Conservation (phyloP, 345 rosid genomes). For the Draba incana region DNA sequence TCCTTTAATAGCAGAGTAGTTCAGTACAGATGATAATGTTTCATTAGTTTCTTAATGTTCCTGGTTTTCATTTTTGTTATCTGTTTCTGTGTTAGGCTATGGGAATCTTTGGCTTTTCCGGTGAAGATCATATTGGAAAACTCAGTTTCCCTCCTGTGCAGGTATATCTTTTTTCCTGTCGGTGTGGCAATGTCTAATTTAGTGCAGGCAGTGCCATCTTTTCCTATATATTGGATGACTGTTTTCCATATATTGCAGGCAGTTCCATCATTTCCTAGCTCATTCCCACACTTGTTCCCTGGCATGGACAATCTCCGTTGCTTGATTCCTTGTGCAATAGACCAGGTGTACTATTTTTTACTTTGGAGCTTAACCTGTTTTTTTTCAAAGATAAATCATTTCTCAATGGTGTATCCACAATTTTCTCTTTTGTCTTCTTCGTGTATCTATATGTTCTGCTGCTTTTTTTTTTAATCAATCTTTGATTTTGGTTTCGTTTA, state of each 20-base stretch:
- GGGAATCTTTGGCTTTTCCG: constrained; percentile 88
- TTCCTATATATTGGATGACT: constrained; percentile 1
- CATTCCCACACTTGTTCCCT: constrained; percentile 85
- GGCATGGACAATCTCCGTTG: constrained; percentile 77
- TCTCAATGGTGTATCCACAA: too few species aligned
- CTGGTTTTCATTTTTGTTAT: constrained; percentile 16
- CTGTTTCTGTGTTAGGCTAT: constrained; percentile 52
- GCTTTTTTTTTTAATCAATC: background rate
- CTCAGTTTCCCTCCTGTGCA: constrained; percentile 91
- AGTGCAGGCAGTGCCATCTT: constrained; percentile 1
- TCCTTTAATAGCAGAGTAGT: constrained; percentile 1
- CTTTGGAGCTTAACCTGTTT: background rate
- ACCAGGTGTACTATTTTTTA: constrained; percentile 62
- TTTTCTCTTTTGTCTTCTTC: background rate
- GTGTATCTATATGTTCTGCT: background rate
- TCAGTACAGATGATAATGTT: constrained; percentile 1
- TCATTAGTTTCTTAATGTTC: background rate
- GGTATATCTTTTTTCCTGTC: constrained; percentile 48
- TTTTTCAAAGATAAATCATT: background rate
- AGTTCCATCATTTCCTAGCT: constrained; percentile 90
- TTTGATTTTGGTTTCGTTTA: constrained; percentile 46
- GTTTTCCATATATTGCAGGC: constrained; percentile 57
- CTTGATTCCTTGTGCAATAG: constrained; percentile 97
- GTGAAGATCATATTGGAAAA: constrained; percentile 95
- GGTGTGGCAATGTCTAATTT: background rate